Percentiles rank a stretch among this genome's conserved stretches.
phyloP scores from a whole-genome alignment of 352 stramenopile species.

The Pythium aphanidermatum region DNA sequence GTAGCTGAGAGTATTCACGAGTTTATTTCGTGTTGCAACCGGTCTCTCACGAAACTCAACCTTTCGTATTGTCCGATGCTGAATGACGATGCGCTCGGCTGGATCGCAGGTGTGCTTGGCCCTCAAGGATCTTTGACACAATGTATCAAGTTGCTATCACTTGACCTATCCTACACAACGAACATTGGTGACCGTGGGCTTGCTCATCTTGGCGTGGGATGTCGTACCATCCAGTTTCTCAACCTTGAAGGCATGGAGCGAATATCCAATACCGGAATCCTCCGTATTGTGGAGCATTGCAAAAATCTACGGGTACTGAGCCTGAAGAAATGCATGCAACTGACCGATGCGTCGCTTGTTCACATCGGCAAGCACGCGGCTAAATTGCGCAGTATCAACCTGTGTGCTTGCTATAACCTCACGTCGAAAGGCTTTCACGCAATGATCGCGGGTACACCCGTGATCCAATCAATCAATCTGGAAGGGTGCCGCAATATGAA shows the following conservation, averaged over 20 bases:
- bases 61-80: constrained; percentile 49
- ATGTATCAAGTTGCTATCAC: constrained; percentile 49
- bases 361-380: constrained; percentile 41
- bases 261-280: constrained; percentile 43
- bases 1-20: constrained; percentile 48
- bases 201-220: constrained; percentile 38
- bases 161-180: constrained; percentile 60
- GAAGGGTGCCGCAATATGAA: constrained; percentile 62
- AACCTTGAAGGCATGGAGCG: constrained; percentile 64
- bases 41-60: constrained; percentile 46
- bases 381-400: constrained; percentile 55
- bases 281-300: constrained; percentile 42
- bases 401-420: constrained; percentile 53
- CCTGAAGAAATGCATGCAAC: constrained; percentile 51
- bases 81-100: constrained; percentile 68
- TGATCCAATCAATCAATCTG: constrained; percentile 60
- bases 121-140: constrained; percentile 59
- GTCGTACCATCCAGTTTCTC: constrained; percentile 56
- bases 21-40: constrained; percentile 70
- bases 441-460: constrained; percentile 41
- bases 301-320: constrained; percentile 50
- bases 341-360: constrained; percentile 40
- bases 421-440: constrained; percentile 44
- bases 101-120: constrained; percentile 57
- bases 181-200: constrained; percentile 57